Base-by-base conservation (phyloP, 2,329 filamentous ascomycete genomes). In the Xylaria hypoxylon region DNA sequence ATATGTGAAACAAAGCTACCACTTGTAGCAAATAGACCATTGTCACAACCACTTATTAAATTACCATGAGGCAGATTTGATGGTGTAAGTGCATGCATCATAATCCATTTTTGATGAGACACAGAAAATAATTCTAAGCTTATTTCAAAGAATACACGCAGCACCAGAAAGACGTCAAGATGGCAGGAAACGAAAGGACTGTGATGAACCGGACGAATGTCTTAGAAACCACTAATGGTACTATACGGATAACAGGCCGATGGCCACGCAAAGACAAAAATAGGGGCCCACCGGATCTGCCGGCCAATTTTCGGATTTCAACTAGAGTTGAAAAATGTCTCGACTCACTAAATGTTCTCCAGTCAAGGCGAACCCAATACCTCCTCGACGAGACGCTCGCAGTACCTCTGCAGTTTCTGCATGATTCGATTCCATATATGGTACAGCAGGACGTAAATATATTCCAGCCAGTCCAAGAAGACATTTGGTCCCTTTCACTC, bases 391-490 rank as follows among this genome's bases (percentile, higher is more conserved):
- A 19, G 1, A 45, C 52, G 0, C 33, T 69, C 1, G 26, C 35
- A 3, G 67, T 64, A 3, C 67, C 67, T 28, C 48, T 69, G 2
- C 33, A 62, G 4, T 69, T 69, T 28, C 3, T 67, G 28, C 65
- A 55, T 33, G 57, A 69, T 22, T 62, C 64, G 4, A 60, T 67
- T 15, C 67, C 67, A 4, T 50, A 45, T 5, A 67, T 69, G 64
- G 67, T 67, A 1, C 47, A 64, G 52, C 5, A 10, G 0, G 67
- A 67, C 33, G 67, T 69, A 6, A 53, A 64, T 17, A 67, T 69
- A 50, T 17, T 62, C 13, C 22, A 8, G 7, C 52, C 65, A 1
- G 7, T 24, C 0, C 2, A 55, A 2, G 5, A 24, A 17, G 59
- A 44, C 35, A 17, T 67, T 3, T 66, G 59, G 59, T 6, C 13